Conservation (phyloP, 805 yeast genomes). For the Cyberlindnera euphorbiiphila region DNA sequence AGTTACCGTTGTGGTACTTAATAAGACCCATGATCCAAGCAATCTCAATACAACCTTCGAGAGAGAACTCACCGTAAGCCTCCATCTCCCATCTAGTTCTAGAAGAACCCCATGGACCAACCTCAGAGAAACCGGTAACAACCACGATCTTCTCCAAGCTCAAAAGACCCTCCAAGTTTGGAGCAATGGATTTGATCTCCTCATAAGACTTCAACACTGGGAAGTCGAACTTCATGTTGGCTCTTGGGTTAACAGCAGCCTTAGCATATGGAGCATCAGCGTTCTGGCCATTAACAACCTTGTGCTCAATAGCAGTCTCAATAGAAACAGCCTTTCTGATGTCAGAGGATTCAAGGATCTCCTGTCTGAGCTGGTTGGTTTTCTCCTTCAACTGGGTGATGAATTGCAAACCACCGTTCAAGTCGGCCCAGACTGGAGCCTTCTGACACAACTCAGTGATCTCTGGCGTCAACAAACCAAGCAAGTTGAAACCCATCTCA, state of each 20-base stretch:
- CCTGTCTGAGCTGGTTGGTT: slow-evolving; percentile 74
- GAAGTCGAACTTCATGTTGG: slow-evolving; percentile 92
- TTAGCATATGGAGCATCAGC: slow-evolving; percentile 83
- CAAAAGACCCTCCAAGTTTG: slow-evolving; percentile 82
- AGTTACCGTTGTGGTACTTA: slow-evolving; percentile 88
- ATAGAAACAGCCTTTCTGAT: slow-evolving; percentile 92
- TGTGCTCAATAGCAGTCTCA: slow-evolving; percentile 83
- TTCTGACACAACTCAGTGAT: slow-evolving; percentile 84
- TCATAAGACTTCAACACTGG: slow-evolving; percentile 79
- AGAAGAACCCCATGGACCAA: slow-evolving; percentile 99
- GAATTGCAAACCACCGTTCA: slow-evolving; percentile 97
- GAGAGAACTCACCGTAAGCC: slow-evolving; percentile 86
- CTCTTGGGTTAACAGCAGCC: slow-evolving; percentile 83
- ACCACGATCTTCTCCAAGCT: slow-evolving; percentile 91
- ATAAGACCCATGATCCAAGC: slow-evolving; percentile 99
- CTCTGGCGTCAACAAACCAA: slow-evolving; percentile 89
- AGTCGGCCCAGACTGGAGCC: slow-evolving; percentile 94
- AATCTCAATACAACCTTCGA: slow-evolving; percentile 98
- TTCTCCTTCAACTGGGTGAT: slow-evolving; percentile 87
- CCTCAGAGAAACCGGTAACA: slow-evolving; percentile 97
- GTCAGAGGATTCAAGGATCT: slow-evolving; percentile 75
- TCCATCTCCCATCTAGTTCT: slow-evolving; percentile 99
- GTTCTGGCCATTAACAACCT: slow-evolving; percentile 78
- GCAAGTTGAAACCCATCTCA: slow-evolving; percentile 98
- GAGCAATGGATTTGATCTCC: slow-evolving; percentile 62